phyloP scores from a whole-genome alignment of 345 rosid species.

The Cochlearia excelsa region DNA sequence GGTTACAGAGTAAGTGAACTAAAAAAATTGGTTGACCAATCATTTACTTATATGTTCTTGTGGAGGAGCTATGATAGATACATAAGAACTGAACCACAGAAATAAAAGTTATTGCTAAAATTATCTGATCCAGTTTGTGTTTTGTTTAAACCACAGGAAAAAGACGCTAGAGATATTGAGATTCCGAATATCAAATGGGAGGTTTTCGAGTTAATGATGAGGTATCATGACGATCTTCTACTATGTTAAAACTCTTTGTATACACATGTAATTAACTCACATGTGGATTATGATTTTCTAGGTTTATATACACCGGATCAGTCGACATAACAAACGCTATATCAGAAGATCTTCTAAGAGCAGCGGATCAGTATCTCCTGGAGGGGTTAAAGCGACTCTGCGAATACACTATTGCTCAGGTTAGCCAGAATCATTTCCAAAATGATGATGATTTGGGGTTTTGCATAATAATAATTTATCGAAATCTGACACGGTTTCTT shows the following conservation, averaged over 20 bases:
- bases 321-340: conserved; percentile 76
- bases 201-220: conserved; percentile 99
- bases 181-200: conserved; percentile 99
- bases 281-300: conserved; percentile 29
- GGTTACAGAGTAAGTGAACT: conserved; percentile 81
- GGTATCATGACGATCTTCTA: conserved; percentile 43
- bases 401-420: conserved; percentile 96
- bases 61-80: conserved; percentile 10
- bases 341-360: conserved; percentile 96
- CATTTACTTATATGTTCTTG: conserved; percentile 14
- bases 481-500: conserved; percentile 29
- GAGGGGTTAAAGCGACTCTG: conserved; percentile 97
- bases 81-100: too few species aligned
- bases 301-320: conserved; percentile 97
- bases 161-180: conserved; percentile 95
- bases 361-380: conserved; percentile 97
- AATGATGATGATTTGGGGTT: not conserved
- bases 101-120: conserved; percentile 2
- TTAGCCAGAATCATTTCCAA: conserved; percentile 37
- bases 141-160: conserved; percentile 56
- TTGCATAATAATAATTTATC: not conserved
- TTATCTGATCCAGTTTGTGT: conserved; percentile 2
- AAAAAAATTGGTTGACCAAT: not conserved
- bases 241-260: conserved; percentile 14
- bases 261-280: not conserved